A percentile compares a stretch with the other conserved stretches of the same genome.
These are phyloP conservation scores for Sclerotinia spermophila DNA, from an alignment of 2,329 filamentous ascomycete genomes.

Conservation along the genomic window DNA sequence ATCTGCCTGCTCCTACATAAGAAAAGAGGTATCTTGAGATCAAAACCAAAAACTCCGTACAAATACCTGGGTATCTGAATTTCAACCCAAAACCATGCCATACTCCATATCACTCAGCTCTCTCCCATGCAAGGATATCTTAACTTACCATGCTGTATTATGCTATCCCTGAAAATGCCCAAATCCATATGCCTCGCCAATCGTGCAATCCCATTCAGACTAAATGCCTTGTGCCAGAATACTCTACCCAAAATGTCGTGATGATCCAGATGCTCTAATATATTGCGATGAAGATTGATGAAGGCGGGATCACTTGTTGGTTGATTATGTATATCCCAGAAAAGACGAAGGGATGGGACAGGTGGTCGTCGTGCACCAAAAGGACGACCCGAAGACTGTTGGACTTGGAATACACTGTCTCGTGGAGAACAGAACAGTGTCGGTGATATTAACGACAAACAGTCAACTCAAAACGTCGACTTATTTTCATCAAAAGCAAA, in stretches of 20 bases:
- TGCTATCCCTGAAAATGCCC: neutral
- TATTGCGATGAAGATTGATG: neutral
- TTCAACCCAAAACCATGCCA: neutral
- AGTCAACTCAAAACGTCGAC: neutral
- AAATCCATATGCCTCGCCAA: neutral
- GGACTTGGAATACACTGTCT: neutral
- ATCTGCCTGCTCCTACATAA: neutral
- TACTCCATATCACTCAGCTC: neutral
- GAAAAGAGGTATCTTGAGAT: neutral
- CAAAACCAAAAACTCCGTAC: too few species aligned
- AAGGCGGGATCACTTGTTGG: neutral
- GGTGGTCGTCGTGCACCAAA: neutral
- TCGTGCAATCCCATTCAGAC: neutral
- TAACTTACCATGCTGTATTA: neutral
- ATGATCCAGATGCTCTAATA: neutral
- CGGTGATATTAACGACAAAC: neutral
- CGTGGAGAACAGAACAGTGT: neutral
- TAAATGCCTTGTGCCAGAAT: neutral
- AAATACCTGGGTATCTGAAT: neutral
- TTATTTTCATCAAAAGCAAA: neutral
- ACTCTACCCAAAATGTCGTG: neutral
- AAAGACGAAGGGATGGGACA: neutral
- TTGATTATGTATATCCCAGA: neutral
- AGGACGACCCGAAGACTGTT: rapidly evolving
- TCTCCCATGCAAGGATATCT: neutral